These are phyloP conservation scores for Peronospora belbahrii DNA, from an alignment of 352 stramenopile genomes.

Conservation along the genomic window DNA sequence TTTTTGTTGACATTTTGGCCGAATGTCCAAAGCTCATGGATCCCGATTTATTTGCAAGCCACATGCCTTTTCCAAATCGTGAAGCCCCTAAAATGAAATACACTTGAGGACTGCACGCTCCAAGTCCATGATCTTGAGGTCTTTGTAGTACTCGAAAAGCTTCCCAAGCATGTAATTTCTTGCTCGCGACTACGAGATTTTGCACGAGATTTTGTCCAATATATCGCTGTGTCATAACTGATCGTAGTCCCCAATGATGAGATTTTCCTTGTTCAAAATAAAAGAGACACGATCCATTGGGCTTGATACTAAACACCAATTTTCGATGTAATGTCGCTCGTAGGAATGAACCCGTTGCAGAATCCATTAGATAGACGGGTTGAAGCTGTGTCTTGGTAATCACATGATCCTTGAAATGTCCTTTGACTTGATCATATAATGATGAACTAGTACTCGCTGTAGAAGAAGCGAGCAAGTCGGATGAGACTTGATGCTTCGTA, in stretches of 20 bases:
- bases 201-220: slow-evolving; percentile 74
- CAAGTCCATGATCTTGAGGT: slow-evolving; percentile 13
- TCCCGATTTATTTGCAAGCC: slow-evolving; percentile 41
- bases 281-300: slow-evolving; percentile 67
- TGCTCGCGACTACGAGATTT: slow-evolving; percentile 43
- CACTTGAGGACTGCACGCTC: slow-evolving; percentile 24
- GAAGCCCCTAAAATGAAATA: slow-evolving; percentile 72
- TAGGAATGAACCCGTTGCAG: slow-evolving; percentile 41
- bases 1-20: slow-evolving; percentile 10
- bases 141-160: slow-evolving; percentile 59
- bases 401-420: slow-evolving; percentile 43
- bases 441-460: slow-evolving; percentile 51
- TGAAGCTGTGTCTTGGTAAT: slow-evolving; percentile 16
- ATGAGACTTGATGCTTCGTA: too few relatives aligned
- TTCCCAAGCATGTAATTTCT: slow-evolving; percentile 69
- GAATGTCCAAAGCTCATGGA: slow-evolving; percentile 12
- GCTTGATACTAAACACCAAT: slow-evolving; percentile 50
- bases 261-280: slow-evolving; percentile 62
- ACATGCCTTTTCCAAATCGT: slow-evolving; percentile 80
- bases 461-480: too few relatives aligned
- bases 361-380: slow-evolving; percentile 68
- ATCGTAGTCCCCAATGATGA: slow-evolving; percentile 77
- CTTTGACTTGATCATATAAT: slow-evolving; percentile 60
- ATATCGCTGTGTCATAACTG: slow-evolving; percentile 49
- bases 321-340: slow-evolving; percentile 55